These are phyloP conservation scores for Citrus cavaleriei DNA, from an alignment of 345 rosid genomes.

Conservation along the genomic window DNA sequence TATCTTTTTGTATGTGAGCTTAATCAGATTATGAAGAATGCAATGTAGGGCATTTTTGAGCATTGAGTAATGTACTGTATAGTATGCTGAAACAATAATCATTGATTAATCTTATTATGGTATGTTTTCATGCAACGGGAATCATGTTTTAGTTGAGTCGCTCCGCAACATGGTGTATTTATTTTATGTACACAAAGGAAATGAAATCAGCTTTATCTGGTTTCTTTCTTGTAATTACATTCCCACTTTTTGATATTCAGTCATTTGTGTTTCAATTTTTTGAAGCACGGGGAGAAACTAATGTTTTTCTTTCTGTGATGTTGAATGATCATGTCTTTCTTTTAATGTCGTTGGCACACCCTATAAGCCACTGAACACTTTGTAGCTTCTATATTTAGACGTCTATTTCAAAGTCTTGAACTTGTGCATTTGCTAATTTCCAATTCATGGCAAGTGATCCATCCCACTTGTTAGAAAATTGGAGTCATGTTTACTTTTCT, in stretches of 20 bases:
- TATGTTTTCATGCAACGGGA: neutral
- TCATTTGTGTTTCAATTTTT: too few relatives aligned
- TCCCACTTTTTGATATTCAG: neutral
- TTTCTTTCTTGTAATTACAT: neutral
- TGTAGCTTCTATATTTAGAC: neutral
- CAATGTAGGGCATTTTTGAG: conserved; percentile 4
- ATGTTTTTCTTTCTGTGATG: neutral
- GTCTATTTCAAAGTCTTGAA: neutral
- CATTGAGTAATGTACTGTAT: neutral
- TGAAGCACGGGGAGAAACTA: neutral
- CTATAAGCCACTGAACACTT: neutral
- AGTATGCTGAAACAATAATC: conserved; percentile 3
- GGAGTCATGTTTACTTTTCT: neutral
- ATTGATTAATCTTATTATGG: neutral
- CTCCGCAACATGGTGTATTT: neutral
- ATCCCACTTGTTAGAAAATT: neutral
- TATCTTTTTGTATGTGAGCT: neutral
- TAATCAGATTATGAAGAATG: neutral
- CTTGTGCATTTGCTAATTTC: neutral
- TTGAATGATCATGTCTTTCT: neutral
- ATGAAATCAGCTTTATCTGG: neutral
- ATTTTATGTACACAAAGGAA: neutral
- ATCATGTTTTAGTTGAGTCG: neutral
- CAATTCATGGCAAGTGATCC: neutral
- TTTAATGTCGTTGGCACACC: neutral